A percentile compares a stretch with the other conserved stretches of the same genome.
Evolutionary conservation across 139 green algal genomes (phyloP).

Genomic region (Coelastrella sp.): DNA sequence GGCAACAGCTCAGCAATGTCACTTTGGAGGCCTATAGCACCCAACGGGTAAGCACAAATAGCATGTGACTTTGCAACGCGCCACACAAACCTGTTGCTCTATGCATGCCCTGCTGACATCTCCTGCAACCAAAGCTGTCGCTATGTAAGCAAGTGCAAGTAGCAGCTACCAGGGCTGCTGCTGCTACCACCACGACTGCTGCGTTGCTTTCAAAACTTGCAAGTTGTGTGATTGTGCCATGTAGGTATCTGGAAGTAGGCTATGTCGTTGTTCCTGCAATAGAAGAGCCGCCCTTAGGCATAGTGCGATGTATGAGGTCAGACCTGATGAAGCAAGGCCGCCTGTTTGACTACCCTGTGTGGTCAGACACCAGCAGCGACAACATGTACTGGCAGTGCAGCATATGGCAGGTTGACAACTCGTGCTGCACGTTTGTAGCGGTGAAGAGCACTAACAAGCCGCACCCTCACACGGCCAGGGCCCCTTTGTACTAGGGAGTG

Average conservation of each 20-base stretch:
- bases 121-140: too few relatives aligned
- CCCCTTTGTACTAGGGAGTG: slow-evolving; percentile 2
- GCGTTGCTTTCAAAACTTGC: too few relatives aligned
- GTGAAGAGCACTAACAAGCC: slow-evolving; percentile 38
- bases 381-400: slow-evolving; percentile 80
- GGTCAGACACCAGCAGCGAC: slow-evolving; percentile 68
- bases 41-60: slow-evolving; percentile 64
- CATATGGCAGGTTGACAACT: slow-evolving; percentile 83
- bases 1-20: slow-evolving; percentile 60
- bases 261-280: slow-evolving; percentile 79
- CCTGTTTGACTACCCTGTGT: slow-evolving; percentile 76
- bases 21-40: slow-evolving; percentile 85
- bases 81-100: too few relatives aligned
- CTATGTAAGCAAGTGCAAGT: too few relatives aligned
- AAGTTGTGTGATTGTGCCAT: background rate
- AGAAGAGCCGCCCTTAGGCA: slow-evolving; percentile 67
- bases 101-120: too few relatives aligned
- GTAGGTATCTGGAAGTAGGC: slow-evolving; percentile 69
- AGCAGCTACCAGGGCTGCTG: too few relatives aligned
- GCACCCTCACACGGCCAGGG: slow-evolving; percentile 4
- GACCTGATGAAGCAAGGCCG: slow-evolving; percentile 62
- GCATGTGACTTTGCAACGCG: too few relatives aligned
- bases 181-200: too few relatives aligned
- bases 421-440: slow-evolving; percentile 36
- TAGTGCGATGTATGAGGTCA: slow-evolving; percentile 73